Percentiles rank a stretch among this genome's conserved stretches.
phyloP scores from a whole-genome alignment of 2,329 filamentous ascomycete genomes.

The Botrytis galanthina region DNA sequence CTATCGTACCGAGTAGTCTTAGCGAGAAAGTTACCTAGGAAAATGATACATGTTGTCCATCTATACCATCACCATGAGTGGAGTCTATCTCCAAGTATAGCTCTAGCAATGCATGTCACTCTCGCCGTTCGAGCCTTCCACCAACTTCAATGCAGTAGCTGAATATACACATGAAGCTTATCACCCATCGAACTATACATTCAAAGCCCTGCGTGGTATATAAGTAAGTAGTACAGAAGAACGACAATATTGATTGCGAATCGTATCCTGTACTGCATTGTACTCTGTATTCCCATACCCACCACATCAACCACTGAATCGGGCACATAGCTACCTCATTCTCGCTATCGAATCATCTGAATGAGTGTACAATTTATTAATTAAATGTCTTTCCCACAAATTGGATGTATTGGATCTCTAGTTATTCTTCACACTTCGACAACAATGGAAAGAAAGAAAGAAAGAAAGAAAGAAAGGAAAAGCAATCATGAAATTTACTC shows the following conservation, averaged over 20 bases:
- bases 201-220: not conserved
- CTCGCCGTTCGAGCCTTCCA: no score
- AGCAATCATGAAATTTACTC: not conserved
- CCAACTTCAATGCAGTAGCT: not conserved
- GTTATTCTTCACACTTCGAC: not conserved
- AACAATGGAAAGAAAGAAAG: not conserved
- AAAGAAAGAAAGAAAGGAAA: not conserved
- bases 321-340: no score
- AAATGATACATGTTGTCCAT: not conserved
- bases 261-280: not conserved
- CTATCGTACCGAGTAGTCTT: not conserved
- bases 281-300: not conserved
- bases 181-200: not conserved
- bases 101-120: not conserved
- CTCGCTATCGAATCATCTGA: not conserved
- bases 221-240: not conserved
- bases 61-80: no score
- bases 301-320: not conserved
- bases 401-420: not conserved
- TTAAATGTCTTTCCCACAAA: conserved; percentile 5
- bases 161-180: not conserved
- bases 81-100: no score
- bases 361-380: not conserved
- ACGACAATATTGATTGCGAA: no score
- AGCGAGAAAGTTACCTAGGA: no score